phyloP scores from a whole-genome alignment of 2,329 filamentous ascomycete species.

The Metarhizium sp. region DNA sequence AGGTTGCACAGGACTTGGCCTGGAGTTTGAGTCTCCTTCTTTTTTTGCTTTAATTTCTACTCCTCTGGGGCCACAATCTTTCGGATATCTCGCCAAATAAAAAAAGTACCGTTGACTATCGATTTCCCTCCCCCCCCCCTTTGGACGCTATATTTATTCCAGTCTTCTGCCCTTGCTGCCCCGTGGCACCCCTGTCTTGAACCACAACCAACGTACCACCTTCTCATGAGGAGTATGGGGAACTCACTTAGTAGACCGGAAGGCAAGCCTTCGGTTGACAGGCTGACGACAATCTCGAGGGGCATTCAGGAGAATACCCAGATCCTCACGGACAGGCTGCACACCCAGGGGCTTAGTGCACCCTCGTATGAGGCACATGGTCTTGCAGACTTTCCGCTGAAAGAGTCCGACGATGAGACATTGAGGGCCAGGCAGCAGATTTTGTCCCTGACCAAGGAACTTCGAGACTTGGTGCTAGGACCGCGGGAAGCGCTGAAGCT shows the following conservation, averaged over 20 bases:
- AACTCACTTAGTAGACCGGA: background rate
- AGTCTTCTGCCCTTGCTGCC: too few relatives aligned
- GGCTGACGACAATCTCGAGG: slow-evolving; percentile 9
- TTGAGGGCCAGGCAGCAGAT: slow-evolving; percentile 10
- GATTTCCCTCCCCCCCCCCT: too few relatives aligned
- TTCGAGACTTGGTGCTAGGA: slow-evolving; percentile 13
- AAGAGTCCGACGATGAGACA: slow-evolving; percentile 5
- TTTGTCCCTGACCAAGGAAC: slow-evolving; percentile 12
- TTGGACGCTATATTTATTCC: too few relatives aligned
- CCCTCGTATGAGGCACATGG: slow-evolving; percentile 12
- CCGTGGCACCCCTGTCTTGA: background rate
- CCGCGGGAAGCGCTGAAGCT: slow-evolving; percentile 14
- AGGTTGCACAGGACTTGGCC: background rate
- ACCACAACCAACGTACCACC: background rate
- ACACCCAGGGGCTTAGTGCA: slow-evolving; percentile 11
- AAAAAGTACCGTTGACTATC: too few relatives aligned
- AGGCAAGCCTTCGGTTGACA: slow-evolving; percentile 6
- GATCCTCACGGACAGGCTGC: slow-evolving; percentile 9
- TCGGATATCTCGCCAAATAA: too few relatives aligned
- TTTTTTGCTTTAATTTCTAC: too few relatives aligned
- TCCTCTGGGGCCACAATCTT: too few relatives aligned
- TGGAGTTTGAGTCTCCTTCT: background rate
- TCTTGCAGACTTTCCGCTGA: slow-evolving; percentile 11
- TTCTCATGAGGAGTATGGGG: background rate
- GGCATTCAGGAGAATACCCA: slow-evolving; percentile 12